Percentiles rank a stretch among this genome's conserved stretches.
Conservation (phyloP, 2,329 filamentous ascomycete genomes). For the Remersonia thermophila region DNA sequence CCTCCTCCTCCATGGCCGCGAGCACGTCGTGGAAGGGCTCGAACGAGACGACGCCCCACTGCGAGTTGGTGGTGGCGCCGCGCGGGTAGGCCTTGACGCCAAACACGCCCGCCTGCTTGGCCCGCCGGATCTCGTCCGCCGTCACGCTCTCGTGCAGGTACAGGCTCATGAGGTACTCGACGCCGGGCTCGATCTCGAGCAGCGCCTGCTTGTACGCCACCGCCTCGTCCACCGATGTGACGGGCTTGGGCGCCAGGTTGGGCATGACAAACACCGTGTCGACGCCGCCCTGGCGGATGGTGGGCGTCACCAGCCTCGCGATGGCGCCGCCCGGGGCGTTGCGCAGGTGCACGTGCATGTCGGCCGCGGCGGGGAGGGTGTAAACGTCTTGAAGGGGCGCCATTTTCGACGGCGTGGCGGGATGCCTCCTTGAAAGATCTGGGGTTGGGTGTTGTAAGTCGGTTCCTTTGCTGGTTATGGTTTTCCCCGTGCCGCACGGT, state of each 20-base stretch:
- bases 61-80: conserved; percentile 53
- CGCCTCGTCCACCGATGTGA: conserved; percentile 49
- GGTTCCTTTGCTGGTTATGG: no score
- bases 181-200: conserved; percentile 39
- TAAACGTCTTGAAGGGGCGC: conserved; percentile 20
- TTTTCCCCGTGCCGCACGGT: no score
- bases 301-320: conserved; percentile 44
- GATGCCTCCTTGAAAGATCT: no score
- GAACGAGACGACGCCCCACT: conserved; percentile 57
- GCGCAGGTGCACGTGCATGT: conserved; percentile 61
- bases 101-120: conserved; percentile 56
- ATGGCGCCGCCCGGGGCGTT: conserved; percentile 44
- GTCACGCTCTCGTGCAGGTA: conserved; percentile 26
- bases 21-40: conserved; percentile 68
- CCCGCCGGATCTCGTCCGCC: conserved; percentile 46
- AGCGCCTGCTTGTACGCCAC: conserved; percentile 54
- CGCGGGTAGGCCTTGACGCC: conserved; percentile 46
- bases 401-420: conserved; percentile 14
- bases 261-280: conserved; percentile 52
- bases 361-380: conserved; percentile 51
- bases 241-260: conserved; percentile 48
- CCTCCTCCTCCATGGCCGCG: conserved; percentile 74
- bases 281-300: conserved; percentile 47
- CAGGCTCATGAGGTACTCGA: conserved; percentile 64
- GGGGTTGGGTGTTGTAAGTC: no score